Conservation (phyloP, 2,329 filamentous ascomycete species). For the Diplocarpon rosae region DNA sequence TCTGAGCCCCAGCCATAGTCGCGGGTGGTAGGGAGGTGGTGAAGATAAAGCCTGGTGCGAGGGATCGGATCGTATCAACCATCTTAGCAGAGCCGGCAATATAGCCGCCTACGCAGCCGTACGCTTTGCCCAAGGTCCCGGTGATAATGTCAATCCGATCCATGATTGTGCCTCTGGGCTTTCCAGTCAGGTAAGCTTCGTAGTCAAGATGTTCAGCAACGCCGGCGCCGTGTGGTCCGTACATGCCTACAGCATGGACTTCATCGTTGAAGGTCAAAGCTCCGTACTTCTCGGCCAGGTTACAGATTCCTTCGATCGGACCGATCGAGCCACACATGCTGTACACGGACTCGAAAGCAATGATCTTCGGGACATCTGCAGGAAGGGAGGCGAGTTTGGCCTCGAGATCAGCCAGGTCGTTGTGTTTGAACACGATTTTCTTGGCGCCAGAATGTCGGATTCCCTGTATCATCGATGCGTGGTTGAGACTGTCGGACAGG, state of each 20-base stretch:
- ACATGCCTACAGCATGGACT: conserved; percentile 99
- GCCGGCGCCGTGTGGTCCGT: conserved; percentile 87
- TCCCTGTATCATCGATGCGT: conserved; percentile 98
- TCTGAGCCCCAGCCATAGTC: conserved; percentile 87
- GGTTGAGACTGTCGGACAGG: conserved; percentile 93
- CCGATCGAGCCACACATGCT: conserved; percentile 98
- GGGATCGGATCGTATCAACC: conserved; percentile 85
- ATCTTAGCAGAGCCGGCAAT: conserved; percentile 82
- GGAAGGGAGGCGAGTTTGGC: conserved; percentile 83
- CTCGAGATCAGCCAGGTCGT: conserved; percentile 88
- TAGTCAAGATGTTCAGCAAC: conserved; percentile 97
- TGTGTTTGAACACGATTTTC: conserved; percentile 98
- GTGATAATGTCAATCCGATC: conserved; percentile 97
- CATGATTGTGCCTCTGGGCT: conserved; percentile 74
- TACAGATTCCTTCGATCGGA: conserved; percentile 90
- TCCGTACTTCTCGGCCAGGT: conserved; percentile 93
- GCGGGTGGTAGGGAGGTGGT: conserved; percentile 93
- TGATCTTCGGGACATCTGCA: conserved; percentile 83
- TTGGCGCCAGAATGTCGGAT: conserved; percentile 94
- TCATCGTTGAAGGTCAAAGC: conserved; percentile 96
- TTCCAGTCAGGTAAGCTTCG: conserved; percentile 68
- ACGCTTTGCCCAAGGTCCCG: conserved; percentile 92
- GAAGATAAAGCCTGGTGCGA: conserved; percentile 97
- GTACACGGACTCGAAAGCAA: conserved; percentile 97
- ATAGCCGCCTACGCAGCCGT: conserved; percentile 95